Conservation (phyloP, 2,329 filamentous ascomycete genomes). For the Diaporthe sp. region DNA sequence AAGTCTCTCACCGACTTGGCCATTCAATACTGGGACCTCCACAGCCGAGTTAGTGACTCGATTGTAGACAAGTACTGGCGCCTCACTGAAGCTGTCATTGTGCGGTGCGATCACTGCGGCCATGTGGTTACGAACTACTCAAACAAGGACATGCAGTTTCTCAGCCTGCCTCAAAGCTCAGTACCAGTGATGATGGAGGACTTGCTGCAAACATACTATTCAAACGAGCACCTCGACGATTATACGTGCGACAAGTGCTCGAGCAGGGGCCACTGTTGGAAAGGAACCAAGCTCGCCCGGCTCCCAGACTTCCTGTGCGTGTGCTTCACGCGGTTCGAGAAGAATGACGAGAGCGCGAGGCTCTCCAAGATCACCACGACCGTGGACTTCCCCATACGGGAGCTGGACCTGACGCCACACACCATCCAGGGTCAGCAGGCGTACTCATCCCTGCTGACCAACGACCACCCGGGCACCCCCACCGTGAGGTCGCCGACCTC, state of each 20-base stretch:
- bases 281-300: conserved; percentile 80
- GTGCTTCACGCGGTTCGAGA: conserved; percentile 74
- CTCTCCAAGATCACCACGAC: conserved; percentile 77
- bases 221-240: conserved; percentile 75
- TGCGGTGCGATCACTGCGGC: conserved; percentile 74
- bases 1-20: conserved; percentile 67
- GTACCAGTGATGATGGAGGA: conserved; percentile 62
- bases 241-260: conserved; percentile 84
- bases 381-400: conserved; percentile 82
- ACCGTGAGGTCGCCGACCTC: conserved; percentile 42
- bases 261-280: conserved; percentile 74
- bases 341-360: conserved; percentile 41
- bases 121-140: conserved; percentile 62
- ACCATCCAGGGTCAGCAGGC: conserved; percentile 55
- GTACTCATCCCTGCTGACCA: conserved; percentile 23
- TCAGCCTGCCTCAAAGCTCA: conserved; percentile 54
- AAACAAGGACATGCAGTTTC: conserved; percentile 67
- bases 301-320: conserved; percentile 85
- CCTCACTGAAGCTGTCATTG: conserved; percentile 79
- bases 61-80: conserved; percentile 86
- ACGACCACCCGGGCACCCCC: conserved; percentile 21
- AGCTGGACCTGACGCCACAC: conserved; percentile 68
- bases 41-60: conserved; percentile 78
- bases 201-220: conserved; percentile 78
- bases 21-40: conserved; percentile 80